A percentile compares a stretch with the other conserved stretches of the same genome.
Evolutionary conservation across 225 moss, liverwort and hornwort species (phyloP).

Genomic region (Straminergon stramineum): DNA sequence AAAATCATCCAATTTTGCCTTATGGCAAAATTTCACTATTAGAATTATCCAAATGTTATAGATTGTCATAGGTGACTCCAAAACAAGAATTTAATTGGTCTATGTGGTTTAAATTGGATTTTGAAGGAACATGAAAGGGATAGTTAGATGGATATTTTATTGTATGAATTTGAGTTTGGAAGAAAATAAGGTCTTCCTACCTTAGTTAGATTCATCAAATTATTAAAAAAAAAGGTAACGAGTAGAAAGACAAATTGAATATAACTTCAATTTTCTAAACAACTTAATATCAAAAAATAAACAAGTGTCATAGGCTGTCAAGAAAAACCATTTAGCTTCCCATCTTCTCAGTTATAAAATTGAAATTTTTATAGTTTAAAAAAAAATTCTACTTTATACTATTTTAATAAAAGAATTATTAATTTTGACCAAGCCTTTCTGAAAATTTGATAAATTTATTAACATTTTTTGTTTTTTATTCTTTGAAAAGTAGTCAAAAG

Average conservation of each 20-base stretch:
- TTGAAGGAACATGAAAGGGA: not conserved
- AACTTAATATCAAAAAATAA: not conserved
- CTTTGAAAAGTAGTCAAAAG: accelerated
- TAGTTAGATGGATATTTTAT: accelerated
- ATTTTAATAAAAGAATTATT: not conserved
- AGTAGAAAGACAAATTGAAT: not conserved
- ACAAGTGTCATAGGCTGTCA: accelerated
- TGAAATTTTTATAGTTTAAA: too few species aligned
- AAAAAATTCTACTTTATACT: too few species aligned
- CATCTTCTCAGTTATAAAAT: too few species aligned
- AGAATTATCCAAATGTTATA: not conserved
- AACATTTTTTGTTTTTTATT: not conserved
- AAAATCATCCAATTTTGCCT: too few species aligned
- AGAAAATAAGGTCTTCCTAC: too few species aligned
- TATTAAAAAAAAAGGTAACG: not conserved
- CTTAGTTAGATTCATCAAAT: accelerated
- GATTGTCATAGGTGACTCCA: not conserved
- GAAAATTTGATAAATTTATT: not conserved
- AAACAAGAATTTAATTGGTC: not conserved
- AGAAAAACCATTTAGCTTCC: not conserved
- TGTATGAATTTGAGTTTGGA: not conserved
- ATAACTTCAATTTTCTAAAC: not conserved
- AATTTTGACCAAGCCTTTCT: not conserved
- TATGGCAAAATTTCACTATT: too few species aligned
- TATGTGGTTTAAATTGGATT: not conserved